A percentile compares a stretch with the other conserved stretches of the same genome.
phyloP scores from a whole-genome alignment of 768 basidiomycete species.

The Kwoniella sp. region DNA sequence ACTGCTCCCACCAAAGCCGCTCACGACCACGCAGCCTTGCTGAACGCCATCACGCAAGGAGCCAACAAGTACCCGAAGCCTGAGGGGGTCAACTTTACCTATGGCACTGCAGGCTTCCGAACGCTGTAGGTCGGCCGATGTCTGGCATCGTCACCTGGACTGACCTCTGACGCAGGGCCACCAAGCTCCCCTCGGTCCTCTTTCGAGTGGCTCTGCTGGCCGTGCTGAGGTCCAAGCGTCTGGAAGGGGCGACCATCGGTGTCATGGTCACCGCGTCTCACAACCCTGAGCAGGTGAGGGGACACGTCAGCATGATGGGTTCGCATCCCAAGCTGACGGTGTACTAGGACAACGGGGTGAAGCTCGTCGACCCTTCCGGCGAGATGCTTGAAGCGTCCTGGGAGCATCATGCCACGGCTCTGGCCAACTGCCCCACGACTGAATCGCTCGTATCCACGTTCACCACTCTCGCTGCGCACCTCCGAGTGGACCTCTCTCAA shows the following conservation, averaged over 20 bases:
- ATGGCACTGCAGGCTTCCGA: slow-evolving; percentile 93
- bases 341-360: slow-evolving; percentile 90
- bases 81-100: slow-evolving; percentile 65
- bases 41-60: slow-evolving; percentile 33
- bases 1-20: slow-evolving; percentile 19
- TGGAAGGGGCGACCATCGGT: slow-evolving; percentile 87
- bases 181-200: slow-evolving; percentile 74
- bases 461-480: slow-evolving; percentile 58
- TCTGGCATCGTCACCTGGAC: neutral
- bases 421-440: slow-evolving; percentile 77
- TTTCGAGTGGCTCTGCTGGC: slow-evolving; percentile 90
- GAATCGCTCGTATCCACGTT: slow-evolving; percentile 68
- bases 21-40: slow-evolving; percentile 30
- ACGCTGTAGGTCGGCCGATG: slow-evolving; percentile 62
- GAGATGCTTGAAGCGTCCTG: slow-evolving; percentile 95
- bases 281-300: slow-evolving; percentile 83
- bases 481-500: slow-evolving; percentile 72
- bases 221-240: slow-evolving; percentile 78
- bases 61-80: slow-evolving; percentile 62
- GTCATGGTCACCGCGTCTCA: slow-evolving; percentile 99
- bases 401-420: slow-evolving; percentile 78
- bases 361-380: slow-evolving; percentile 92
- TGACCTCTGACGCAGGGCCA: slow-evolving; percentile 30
- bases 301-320: neutral
- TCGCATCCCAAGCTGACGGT: neutral